phyloP scores from a whole-genome alignment of 106 monocot genomes.

The Cymbidium sinense region DNA sequence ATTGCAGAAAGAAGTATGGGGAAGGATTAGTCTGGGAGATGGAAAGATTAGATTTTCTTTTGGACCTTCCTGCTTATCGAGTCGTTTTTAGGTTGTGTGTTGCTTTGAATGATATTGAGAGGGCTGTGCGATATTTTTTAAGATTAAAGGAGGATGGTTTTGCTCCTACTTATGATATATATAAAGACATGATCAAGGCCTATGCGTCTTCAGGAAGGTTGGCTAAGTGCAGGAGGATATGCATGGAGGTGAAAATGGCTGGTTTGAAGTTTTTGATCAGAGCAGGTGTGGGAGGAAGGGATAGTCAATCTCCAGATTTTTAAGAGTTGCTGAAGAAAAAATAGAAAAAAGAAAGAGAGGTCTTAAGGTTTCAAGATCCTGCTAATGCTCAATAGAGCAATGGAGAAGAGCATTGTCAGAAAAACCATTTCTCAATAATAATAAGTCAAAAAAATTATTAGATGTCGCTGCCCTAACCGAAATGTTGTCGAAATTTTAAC shows the following conservation, averaged over 20 bases:
- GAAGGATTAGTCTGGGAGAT: constrained; percentile 88
- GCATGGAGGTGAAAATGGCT: constrained; percentile 63
- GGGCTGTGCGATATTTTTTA: constrained; percentile 61
- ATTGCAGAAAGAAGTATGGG: constrained; percentile 31
- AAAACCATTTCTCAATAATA: too few relatives aligned
- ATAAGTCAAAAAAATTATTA: too few relatives aligned
- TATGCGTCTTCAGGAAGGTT: constrained; percentile 53
- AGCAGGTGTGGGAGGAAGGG: too few relatives aligned
- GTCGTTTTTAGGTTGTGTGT: constrained; percentile 78
- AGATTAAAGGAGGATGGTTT: constrained; percentile 87
- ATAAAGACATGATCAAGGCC: constrained; percentile 56
- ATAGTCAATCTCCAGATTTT: too few relatives aligned
- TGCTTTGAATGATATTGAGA: constrained; percentile 61
- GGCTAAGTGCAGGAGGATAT: constrained; percentile 66
- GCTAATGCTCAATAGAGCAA: too few relatives aligned
- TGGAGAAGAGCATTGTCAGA: too few relatives aligned
- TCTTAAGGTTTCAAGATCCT: too few relatives aligned
- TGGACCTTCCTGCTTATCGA: constrained; percentile 88
- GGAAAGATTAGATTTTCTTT: constrained; percentile 35
- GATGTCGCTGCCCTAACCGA: too few relatives aligned
- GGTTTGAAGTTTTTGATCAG: constrained; percentile 61
- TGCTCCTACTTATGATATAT: constrained; percentile 75
- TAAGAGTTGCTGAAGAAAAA: too few relatives aligned
- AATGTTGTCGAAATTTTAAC: too few relatives aligned
- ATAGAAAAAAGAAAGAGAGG: too few relatives aligned